Evolutionary conservation across 2,329 filamentous ascomycete genomes (phyloP).

Genomic region (Ophiocordyceps unilateralis): DNA sequence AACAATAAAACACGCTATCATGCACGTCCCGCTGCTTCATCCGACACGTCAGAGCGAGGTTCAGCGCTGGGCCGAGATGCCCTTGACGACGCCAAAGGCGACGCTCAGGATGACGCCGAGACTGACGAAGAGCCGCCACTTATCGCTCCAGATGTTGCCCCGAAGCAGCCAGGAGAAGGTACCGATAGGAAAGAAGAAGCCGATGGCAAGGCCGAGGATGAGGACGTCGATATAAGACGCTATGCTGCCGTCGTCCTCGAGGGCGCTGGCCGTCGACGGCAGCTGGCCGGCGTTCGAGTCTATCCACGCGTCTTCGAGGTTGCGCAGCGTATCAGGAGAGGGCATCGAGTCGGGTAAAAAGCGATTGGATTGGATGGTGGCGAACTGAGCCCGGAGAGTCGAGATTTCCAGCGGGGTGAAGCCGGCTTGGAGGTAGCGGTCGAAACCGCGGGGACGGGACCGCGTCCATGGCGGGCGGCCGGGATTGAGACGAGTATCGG

Average conservation of each 20-base stretch:
- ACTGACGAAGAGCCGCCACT: constrained; percentile 73
- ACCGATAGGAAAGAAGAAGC: constrained; percentile 88
- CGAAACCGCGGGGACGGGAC: constrained; percentile 53
- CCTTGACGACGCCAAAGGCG: constrained; percentile 51
- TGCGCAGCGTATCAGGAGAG: constrained; percentile 53
- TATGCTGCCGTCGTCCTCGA: constrained; percentile 31
- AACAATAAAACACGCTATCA: too few species aligned
- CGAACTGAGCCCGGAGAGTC: constrained; percentile 73
- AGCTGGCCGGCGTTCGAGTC: constrained; percentile 42
- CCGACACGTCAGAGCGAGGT: background rate
- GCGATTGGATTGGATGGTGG: constrained; percentile 63
- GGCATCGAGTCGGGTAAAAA: constrained; percentile 86
- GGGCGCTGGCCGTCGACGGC: constrained; percentile 16
- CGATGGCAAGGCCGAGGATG: constrained; percentile 73
- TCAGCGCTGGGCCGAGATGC: constrained; percentile 19
- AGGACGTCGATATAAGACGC: constrained; percentile 56
- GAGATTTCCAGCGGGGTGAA: constrained; percentile 74
- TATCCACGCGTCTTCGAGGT: constrained; percentile 81
- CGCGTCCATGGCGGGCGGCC: constrained; percentile 26
- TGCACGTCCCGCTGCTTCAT: background rate
- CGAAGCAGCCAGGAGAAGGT: constrained; percentile 71
- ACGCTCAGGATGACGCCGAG: constrained; percentile 71
- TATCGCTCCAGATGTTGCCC: constrained; percentile 70
- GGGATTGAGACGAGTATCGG: constrained; percentile 11
- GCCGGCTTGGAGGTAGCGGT: constrained; percentile 63